phyloP scores from a whole-genome alignment of 345 rosid species.

The Gossypium longicalyx region DNA sequence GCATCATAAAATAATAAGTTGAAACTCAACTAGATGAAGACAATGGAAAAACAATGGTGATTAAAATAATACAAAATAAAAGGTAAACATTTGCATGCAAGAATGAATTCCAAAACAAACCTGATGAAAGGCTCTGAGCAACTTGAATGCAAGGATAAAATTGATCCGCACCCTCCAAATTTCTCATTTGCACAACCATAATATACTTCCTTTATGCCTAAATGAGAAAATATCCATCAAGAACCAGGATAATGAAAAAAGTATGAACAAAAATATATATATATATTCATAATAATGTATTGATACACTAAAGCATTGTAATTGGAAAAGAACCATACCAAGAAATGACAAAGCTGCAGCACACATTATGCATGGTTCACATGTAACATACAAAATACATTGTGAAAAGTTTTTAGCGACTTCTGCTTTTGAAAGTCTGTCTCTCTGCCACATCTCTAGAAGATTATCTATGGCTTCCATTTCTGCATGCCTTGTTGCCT shows the following conservation, averaged over 20 bases:
- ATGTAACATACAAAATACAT: slow-evolving; percentile 71
- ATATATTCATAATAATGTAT: background rate
- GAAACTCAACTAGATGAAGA: background rate
- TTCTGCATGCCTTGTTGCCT: slow-evolving; percentile 95
- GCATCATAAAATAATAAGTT: background rate
- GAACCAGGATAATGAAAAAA: background rate
- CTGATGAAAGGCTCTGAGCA: slow-evolving; percentile 28
- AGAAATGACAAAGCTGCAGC: slow-evolving; percentile 78
- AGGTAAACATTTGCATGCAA: background rate
- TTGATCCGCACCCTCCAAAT: slow-evolving; percentile 88
- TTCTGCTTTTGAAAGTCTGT: slow-evolving; percentile 46
- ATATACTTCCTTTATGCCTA: slow-evolving; percentile 64
- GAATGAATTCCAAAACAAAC: slow-evolving; percentile 20
- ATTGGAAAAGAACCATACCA: slow-evolving; percentile 33
- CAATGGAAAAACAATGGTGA: background rate
- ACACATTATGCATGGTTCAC: slow-evolving; percentile 96
- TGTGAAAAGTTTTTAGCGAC: slow-evolving; percentile 58
- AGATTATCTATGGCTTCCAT: slow-evolving; percentile 86
- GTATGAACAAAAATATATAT: background rate
- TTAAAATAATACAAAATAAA: background rate
- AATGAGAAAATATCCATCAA: background rate
- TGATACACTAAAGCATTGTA: background rate
- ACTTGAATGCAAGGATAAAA: slow-evolving; percentile 52
- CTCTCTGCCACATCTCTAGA: slow-evolving; percentile 56
- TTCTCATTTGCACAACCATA: slow-evolving; percentile 81